Percentiles rank a stretch among this genome's conserved stretches.
These are phyloP conservation scores for Saccharomyces hybrid DNA, from an alignment of 1,139 yeast species.

Conservation along the genomic window DNA sequence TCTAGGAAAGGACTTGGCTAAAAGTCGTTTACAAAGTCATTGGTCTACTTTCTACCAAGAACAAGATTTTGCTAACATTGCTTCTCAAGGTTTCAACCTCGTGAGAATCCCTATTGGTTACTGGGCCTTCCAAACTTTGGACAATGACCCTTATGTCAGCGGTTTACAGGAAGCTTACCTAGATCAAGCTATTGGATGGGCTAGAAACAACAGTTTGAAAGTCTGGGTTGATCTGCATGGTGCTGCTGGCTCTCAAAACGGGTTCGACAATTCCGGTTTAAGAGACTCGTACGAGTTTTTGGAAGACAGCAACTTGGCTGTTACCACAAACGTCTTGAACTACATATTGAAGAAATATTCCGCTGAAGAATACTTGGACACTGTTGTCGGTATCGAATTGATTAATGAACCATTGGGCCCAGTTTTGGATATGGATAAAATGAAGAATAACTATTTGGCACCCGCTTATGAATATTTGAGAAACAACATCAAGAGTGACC, in stretches of 20 bases:
- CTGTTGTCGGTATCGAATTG: slow-evolving; percentile 75
- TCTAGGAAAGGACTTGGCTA: slow-evolving; percentile 58
- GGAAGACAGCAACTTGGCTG: slow-evolving; percentile 40
- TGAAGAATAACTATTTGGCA: slow-evolving; percentile 46
- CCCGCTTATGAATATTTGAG: slow-evolving; percentile 34
- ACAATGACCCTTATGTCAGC: slow-evolving; percentile 76
- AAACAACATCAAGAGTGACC: slow-evolving; percentile 26
- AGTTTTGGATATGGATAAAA: slow-evolving; percentile 46
- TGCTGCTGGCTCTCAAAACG: slow-evolving; percentile 95
- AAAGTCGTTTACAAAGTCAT: slow-evolving; percentile 49
- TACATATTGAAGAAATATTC: slow-evolving; percentile 57
- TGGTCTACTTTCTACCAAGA: slow-evolving; percentile 79
- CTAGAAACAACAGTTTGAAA: slow-evolving; percentile 50
- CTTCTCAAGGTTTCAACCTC: slow-evolving; percentile 63
- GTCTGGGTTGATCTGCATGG: slow-evolving; percentile 95
- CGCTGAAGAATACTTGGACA: slow-evolving; percentile 53
- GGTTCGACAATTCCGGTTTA: slow-evolving; percentile 89
- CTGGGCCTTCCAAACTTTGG: slow-evolving; percentile 75
- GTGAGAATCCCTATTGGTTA: slow-evolving; percentile 92
- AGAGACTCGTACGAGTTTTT: slow-evolving; percentile 62
- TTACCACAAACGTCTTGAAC: slow-evolving; percentile 27
- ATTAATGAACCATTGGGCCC: slow-evolving; percentile 88
- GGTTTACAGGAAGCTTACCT: slow-evolving; percentile 76
- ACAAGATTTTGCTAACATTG: slow-evolving; percentile 58
- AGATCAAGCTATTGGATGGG: slow-evolving; percentile 74